Percentiles rank a stretch among this genome's conserved stretches.
phyloP scores from a whole-genome alignment of 345 rosid genomes.

The Populus alba region DNA sequence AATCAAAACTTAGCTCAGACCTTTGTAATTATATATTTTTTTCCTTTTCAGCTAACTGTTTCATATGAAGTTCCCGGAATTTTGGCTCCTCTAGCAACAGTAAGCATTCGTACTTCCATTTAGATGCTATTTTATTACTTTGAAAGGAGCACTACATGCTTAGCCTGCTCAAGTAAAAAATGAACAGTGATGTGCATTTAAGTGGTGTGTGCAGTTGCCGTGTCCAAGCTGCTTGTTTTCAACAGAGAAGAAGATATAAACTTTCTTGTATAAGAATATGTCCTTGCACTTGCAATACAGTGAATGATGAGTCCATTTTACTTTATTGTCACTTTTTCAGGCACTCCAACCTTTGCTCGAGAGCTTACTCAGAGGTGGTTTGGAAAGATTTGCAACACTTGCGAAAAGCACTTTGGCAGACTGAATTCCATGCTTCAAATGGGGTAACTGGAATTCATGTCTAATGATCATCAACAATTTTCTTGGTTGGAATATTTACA shows the following conservation, averaged over 20 bases:
- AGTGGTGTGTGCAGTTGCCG: background rate
- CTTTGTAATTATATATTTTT: constrained; percentile 12
- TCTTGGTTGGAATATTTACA: background rate
- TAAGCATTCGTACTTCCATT: constrained; percentile 34
- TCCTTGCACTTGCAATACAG: background rate
- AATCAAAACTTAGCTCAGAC: background rate
- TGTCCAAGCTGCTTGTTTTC: background rate
- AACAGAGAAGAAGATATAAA: background rate
- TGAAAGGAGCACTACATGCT: background rate
- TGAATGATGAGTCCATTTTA: background rate
- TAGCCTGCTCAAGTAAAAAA: background rate
- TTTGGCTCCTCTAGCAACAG: constrained; percentile 74
- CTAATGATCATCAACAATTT: background rate
- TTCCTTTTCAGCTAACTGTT: constrained; percentile 74
- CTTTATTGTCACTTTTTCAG: constrained; percentile 33
- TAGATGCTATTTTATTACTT: background rate
- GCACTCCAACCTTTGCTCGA: constrained; percentile 80
- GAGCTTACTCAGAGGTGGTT: constrained; percentile 56
- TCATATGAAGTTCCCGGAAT: constrained; percentile 90
- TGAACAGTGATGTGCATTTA: background rate
- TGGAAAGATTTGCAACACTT: constrained; percentile 61
- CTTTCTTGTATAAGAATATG: background rate
- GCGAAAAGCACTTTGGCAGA: constrained; percentile 30
- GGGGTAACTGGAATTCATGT: background rate
- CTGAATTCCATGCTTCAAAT: constrained; percentile 8